phyloP scores from a whole-genome alignment of 2,329 filamentous ascomycete species.

The Teratosphaeria destructans region DNA sequence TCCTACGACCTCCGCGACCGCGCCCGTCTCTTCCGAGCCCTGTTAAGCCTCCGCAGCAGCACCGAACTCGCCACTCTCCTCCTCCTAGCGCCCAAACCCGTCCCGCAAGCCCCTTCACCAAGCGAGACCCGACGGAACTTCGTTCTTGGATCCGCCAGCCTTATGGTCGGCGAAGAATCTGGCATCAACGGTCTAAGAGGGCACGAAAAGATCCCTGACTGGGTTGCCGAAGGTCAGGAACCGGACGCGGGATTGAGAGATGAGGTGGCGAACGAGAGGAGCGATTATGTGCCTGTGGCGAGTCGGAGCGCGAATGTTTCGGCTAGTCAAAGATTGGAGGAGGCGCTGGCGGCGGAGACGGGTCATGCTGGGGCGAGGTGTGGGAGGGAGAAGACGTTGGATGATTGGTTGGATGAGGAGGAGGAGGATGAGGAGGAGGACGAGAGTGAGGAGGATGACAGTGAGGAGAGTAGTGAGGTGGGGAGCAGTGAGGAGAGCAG shows the following conservation, averaged over 20 bases:
- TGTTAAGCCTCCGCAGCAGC: constrained; percentile 63
- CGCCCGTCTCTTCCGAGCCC: constrained; percentile 73
- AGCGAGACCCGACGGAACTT: constrained; percentile 70
- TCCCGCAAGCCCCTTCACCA: constrained; percentile 80
- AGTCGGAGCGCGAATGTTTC: constrained; percentile 30
- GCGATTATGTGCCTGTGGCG: constrained; percentile 28
- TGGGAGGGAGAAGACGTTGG: constrained; percentile 64
- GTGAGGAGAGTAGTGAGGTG: constrained; percentile 30
- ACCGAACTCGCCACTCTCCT: constrained; percentile 82
- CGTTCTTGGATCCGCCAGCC: constrained; percentile 70
- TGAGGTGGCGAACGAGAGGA: constrained; percentile 33
- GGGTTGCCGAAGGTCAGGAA: constrained; percentile 72
- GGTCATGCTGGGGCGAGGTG: constrained; percentile 23
- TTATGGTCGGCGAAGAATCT: constrained; percentile 69
- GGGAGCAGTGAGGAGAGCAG: constrained; percentile 42
- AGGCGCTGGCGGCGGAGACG: constrained; percentile 36
- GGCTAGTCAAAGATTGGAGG: constrained; percentile 55
- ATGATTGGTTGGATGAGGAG: constrained; percentile 74
- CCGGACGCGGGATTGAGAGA: constrained; percentile 67
- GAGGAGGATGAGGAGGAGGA: constrained; percentile 41
- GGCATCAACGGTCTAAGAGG: constrained; percentile 65
- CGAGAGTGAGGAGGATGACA: constrained; percentile 41
- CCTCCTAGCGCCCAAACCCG: constrained; percentile 86
- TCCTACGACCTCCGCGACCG: constrained; percentile 93
- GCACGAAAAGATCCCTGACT: constrained; percentile 70